Base-by-base conservation (phyloP, 139 green algal genomes). In the Axilococcus clingmanii region DNA sequence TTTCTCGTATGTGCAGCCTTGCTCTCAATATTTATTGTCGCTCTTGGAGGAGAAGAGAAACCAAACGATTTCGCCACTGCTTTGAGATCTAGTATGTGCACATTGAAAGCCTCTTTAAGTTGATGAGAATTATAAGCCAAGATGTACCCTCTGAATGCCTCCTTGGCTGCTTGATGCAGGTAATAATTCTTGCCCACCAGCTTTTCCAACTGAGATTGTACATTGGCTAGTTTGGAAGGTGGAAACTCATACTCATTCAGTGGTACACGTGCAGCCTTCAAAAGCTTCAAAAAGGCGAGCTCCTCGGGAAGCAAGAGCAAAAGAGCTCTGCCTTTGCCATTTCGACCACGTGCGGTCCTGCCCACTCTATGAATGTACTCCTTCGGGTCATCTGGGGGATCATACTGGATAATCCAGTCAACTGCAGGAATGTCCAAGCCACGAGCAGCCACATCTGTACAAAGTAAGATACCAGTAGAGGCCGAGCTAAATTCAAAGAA, bases 121-220 rank as follows among this genome's bases (percentile, higher is more conserved):
- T 74, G 61, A 60, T 99, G 92, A 23, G 72, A 87, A 76, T 97
- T 95, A 74, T 98, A 99, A 3, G 92, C 81, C 9, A 98, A 81
- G 4, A 99, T 45, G 69, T 96, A 98, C 4, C 69, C 69, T 9
- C 75, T 34, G 61, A 85, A 91, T 0, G 82, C 83, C 19, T 89
- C 82, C 37, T 74, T 70, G 15, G 82, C 89, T 6, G 30, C 63
- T 65, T 89, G 77, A 65, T 98, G 85, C 59, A 99, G 73, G 70
- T 97, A 98, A 69, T 97, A 98, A 70, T 98, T 99, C 75, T 98
- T 99, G 63, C 88, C 81, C 37, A 99, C 84, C 38, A 99, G 86
- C 34, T 81, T 74, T 79, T 98, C 87, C 42, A 99, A 77, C 79
- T 99, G 90, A 6, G 65, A 69, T 62, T 99, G 92, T 41, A 99